phyloP scores from a whole-genome alignment of 805 yeast genomes.

The Sugiyamaella lignohabitans region DNA sequence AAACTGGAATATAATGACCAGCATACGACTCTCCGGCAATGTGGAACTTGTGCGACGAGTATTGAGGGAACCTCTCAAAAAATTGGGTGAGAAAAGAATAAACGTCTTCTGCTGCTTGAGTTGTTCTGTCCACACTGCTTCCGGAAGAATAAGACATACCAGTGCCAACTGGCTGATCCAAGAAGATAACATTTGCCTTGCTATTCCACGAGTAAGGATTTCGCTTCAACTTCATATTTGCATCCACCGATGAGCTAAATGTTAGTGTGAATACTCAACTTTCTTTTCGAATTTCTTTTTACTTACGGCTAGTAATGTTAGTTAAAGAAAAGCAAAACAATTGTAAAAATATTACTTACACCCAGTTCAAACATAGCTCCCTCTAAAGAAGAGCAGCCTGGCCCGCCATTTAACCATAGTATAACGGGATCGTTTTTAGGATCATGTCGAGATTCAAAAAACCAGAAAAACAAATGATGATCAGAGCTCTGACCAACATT shows the following conservation, averaged over 20 bases:
- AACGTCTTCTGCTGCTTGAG: slow-evolving; percentile 82
- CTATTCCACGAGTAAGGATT: slow-evolving; percentile 89
- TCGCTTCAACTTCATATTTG: slow-evolving; percentile 57
- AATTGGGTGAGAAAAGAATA: slow-evolving; percentile 77
- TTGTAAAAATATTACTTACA: slow-evolving; percentile 43
- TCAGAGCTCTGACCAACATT: slow-evolving; percentile 43
- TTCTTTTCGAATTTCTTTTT: too few species aligned
- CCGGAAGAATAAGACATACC: slow-evolving; percentile 83
- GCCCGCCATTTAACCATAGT: slow-evolving; percentile 94
- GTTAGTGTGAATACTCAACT: too few species aligned
- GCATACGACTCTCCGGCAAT: slow-evolving; percentile 93
- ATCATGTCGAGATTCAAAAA: slow-evolving; percentile 84
- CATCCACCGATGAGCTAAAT: slow-evolving; percentile 47
- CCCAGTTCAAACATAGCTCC: slow-evolving; percentile 91
- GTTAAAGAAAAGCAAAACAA: too few species aligned
- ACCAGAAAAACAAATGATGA: slow-evolving; percentile 84
- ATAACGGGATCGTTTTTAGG: slow-evolving; percentile 82
- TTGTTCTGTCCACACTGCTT: slow-evolving; percentile 56
- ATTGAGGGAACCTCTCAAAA: slow-evolving; percentile 76
- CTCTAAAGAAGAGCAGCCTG: slow-evolving; percentile 89
- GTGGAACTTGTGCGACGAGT: slow-evolving; percentile 55
- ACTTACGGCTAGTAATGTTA: too few species aligned
- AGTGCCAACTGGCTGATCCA: slow-evolving; percentile 91
- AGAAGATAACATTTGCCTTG: slow-evolving; percentile 82
- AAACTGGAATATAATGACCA: slow-evolving; percentile 89